Base-by-base conservation (phyloP, 306 rosid genomes). In the Cucurbita argyrosperma region DNA sequence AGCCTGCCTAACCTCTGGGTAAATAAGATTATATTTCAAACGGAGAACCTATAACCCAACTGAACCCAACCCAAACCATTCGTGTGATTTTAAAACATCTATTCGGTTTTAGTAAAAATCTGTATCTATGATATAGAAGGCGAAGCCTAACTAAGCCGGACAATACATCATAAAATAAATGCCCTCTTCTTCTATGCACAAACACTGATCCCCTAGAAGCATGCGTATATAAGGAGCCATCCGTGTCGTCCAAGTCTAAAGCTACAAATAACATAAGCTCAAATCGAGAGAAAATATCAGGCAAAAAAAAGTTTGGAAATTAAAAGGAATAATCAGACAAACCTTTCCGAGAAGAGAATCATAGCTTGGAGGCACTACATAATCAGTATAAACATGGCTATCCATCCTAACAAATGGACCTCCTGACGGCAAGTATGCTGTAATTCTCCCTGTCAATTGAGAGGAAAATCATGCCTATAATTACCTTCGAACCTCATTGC, bases 361-460 rank as follows among this genome's bases (percentile, higher is more conserved):
- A 68, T 94, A 94, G 87, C 90, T 91, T 46, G 99, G 97, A 79
- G 99, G 99, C 83, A 94, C 99, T 42, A 94, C 97, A 67, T 94
- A 94, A 88, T 85, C 96, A 76, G 97, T 91, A 81, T 94, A 91
- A 74, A 94, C 85, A 82, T 94, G 97, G 78, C 99, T 94, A 82
- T 94, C 99, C 99, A 94, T 94, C 84, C 99, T 87, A 56, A 94
- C 99, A 85, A 94, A 94, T 72, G 99, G 99, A 26, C 99, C 99
- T 74, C 99, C 97, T 60, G 99, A 84, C 8, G 99, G 99, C 84
- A 94, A 76, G 85, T 94, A 91, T 46, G 97, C 88, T 62, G 97
- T 90, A 81, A 94, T 94, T 87, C 91, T 94, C 78, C 99, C 99
- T 94, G 92, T 82, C 79, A 76, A 73, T 64, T 43, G 67, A 62